These are phyloP conservation scores for Picea sitchensis DNA, from an alignment of 75 land plant genomes.

Conservation along the genomic window DNA sequence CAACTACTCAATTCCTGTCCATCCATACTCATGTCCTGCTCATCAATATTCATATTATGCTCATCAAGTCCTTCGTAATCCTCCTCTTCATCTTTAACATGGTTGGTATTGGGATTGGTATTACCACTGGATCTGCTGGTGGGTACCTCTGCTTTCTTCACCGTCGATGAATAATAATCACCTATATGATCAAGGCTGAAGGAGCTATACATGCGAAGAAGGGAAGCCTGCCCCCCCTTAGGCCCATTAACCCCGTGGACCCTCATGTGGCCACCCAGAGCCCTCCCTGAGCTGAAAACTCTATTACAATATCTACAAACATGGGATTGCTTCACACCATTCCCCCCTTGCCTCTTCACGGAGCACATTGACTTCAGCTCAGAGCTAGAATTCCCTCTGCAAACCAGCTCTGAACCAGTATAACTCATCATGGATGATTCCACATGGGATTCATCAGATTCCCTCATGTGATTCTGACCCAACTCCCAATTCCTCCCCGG, in stretches of 20 bases:
- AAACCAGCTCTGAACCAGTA: too few species aligned
- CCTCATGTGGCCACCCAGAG: constrained; percentile 25
- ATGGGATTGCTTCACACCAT: background rate
- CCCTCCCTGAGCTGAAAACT: constrained; percentile 24
- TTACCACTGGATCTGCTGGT: constrained; percentile 9
- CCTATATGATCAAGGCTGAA: background rate
- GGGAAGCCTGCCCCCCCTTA: background rate
- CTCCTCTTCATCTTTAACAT: background rate
- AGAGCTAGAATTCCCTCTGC: too few species aligned
- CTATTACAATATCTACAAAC: constrained; percentile 17
- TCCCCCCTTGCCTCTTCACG: too few species aligned
- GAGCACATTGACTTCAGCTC: too few species aligned
- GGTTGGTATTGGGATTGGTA: background rate
- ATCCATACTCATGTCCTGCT: background rate
- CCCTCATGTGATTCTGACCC: too few species aligned
- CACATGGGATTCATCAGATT: too few species aligned
- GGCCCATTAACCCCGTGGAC: constrained; percentile 16
- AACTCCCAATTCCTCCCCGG: too few species aligned
- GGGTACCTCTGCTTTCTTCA: background rate
- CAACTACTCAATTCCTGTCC: constrained; percentile 2
- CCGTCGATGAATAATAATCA: background rate
- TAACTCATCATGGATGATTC: too few species aligned
- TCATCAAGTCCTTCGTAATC: background rate
- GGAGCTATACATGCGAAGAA: background rate
- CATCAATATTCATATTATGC: background rate